Evolutionary conservation across 371 early-diverging fungal genomes (phyloP).

Genomic region (Umbelopsis sp.): DNA sequence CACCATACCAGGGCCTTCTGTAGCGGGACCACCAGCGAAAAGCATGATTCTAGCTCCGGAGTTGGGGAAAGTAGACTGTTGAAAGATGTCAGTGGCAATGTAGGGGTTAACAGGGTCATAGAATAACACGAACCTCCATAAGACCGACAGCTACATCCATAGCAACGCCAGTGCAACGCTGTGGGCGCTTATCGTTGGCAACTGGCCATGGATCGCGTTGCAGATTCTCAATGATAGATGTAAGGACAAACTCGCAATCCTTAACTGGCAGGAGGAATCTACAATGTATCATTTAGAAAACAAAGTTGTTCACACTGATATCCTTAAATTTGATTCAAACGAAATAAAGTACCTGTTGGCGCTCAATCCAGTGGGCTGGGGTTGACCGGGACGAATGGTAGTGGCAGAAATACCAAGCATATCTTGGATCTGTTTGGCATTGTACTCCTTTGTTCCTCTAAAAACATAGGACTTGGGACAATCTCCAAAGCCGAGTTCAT

Average conservation of each 20-base stretch:
- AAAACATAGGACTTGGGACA: slow-evolving; percentile 98
- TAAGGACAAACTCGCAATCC: slow-evolving; percentile 95
- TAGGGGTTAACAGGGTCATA: background rate
- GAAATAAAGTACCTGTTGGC: slow-evolving; percentile 57
- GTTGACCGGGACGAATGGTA: slow-evolving; percentile 64
- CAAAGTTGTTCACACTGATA: background rate
- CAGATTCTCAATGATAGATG: slow-evolving; percentile 93
- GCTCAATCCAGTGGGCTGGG: slow-evolving; percentile 60
- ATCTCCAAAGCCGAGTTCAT: slow-evolving; percentile 93
- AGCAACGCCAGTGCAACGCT: slow-evolving; percentile 98
- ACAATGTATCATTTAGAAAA: background rate
- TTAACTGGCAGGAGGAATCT: slow-evolving; percentile 90
- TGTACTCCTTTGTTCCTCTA: slow-evolving; percentile 97
- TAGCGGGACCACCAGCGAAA: slow-evolving; percentile 98
- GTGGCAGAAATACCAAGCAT: slow-evolving; percentile 83
- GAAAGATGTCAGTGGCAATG: background rate
- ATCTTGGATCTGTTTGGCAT: slow-evolving; percentile 92
- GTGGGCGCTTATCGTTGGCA: slow-evolving; percentile 89
- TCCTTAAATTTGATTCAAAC: slow-evolving; percentile 18
- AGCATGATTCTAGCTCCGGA: slow-evolving; percentile 96
- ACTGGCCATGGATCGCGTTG: slow-evolving; percentile 99
- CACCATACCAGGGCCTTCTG: slow-evolving; percentile 98
- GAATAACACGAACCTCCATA: slow-evolving; percentile 68
- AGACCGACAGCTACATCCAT: slow-evolving; percentile 95
- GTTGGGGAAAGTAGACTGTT: slow-evolving; percentile 84